A percentile compares a stretch with the other conserved stretches of the same genome.
These are phyloP conservation scores for Vachellia pachyceras DNA, from an alignment of 306 rosid genomes.

Conservation along the genomic window DNA sequence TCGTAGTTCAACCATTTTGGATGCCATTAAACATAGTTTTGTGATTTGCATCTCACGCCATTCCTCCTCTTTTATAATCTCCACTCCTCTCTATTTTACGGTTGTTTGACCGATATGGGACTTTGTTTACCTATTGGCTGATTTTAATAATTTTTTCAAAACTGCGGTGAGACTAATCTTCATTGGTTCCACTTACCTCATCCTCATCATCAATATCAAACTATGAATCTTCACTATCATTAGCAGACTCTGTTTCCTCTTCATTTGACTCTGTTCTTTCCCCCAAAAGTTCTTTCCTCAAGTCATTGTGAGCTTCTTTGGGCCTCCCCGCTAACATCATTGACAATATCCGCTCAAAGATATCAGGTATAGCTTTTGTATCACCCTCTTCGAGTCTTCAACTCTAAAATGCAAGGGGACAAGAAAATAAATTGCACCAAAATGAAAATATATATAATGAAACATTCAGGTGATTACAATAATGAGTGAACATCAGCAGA, in stretches of 20 bases:
- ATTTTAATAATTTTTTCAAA: background rate
- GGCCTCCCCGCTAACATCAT: conserved; percentile 61
- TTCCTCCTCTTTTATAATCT: background rate
- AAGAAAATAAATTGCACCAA: background rate
- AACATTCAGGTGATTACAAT: background rate
- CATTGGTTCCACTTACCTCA: conserved; percentile 38
- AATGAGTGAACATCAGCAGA: background rate
- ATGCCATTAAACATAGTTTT: background rate
- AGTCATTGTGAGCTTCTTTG: conserved; percentile 55
- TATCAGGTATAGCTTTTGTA: conserved; percentile 58
- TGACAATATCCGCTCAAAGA: conserved; percentile 76
- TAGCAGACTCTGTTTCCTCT: conserved; percentile 33
- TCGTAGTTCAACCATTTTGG: background rate
- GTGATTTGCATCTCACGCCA: background rate
- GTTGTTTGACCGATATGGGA: background rate
- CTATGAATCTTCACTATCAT: conserved; percentile 42
- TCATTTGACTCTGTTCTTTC: conserved; percentile 41
- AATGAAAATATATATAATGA: background rate
- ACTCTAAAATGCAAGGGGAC: conserved; percentile 42
- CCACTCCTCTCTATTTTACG: rapidly evolving
- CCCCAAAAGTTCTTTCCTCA: conserved; percentile 65
- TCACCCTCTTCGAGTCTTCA: conserved; percentile 67
- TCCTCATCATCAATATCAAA: conserved; percentile 40
- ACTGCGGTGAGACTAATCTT: background rate
- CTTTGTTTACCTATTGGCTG: background rate